These are phyloP conservation scores for Tylopilus sp. DNA, from an alignment of 768 basidiomycete genomes.

Conservation along the genomic window DNA sequence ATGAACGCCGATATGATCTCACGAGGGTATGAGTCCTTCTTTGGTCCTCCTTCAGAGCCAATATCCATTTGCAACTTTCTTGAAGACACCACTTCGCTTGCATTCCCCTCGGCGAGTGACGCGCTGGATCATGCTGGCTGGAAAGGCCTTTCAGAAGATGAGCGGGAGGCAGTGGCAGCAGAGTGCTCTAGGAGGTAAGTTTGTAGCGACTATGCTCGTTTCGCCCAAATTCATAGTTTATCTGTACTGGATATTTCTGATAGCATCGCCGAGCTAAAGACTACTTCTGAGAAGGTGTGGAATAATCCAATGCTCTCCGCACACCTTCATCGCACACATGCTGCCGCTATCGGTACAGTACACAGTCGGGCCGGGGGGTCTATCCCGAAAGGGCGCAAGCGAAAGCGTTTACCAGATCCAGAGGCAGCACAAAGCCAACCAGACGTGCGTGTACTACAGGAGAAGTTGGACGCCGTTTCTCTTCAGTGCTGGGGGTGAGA, in stretches of 20 bases:
- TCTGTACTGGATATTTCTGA: not conserved
- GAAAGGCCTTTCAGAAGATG: conserved; percentile 24
- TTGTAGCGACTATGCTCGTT: not conserved
- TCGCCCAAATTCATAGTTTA: not conserved
- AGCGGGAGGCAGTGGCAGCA: conserved; percentile 30
- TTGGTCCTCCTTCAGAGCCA: conserved; percentile 61
- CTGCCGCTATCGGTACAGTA: conserved; percentile 39
- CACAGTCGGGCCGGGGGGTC: conserved; percentile 34
- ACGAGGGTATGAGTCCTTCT: conserved; percentile 46
- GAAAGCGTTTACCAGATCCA: conserved; percentile 31
- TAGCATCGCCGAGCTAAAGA: conserved; percentile 53
- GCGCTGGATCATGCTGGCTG: conserved; percentile 18
- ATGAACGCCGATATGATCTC: conserved; percentile 27
- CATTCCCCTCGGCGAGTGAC: conserved; percentile 7
- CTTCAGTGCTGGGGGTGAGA: conserved; percentile 65
- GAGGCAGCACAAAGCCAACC: conserved; percentile 33
- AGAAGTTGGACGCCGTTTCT: conserved; percentile 46
- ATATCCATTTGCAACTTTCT: conserved; percentile 49
- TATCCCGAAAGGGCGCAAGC: conserved; percentile 28
- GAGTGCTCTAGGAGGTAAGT: conserved; percentile 42
- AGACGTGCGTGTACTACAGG: conserved; percentile 48
- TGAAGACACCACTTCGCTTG: conserved; percentile 26
- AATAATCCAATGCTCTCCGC: conserved; percentile 54
- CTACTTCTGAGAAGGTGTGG: conserved; percentile 45
- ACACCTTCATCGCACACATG: conserved; percentile 52